Percentiles rank a stretch among this genome's conserved stretches.
Evolutionary conservation across 176 grass and related monocot species (phyloP).

Genomic region (Avena eriantha): DNA sequence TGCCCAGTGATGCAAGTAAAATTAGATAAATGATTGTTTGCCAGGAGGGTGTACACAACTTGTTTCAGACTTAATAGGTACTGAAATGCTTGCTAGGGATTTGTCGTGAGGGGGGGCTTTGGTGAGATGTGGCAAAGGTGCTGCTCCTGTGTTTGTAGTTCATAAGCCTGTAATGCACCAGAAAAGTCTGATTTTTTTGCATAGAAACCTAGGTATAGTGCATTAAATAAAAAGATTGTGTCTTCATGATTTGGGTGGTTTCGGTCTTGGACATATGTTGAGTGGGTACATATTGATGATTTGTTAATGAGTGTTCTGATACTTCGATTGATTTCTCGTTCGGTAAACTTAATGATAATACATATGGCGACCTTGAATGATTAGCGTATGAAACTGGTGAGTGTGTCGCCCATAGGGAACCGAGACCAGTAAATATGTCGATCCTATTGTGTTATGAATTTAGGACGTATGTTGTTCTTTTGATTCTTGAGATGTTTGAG

Average conservation of each 20-base stretch:
- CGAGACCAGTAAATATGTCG: not conserved
- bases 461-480: not conserved
- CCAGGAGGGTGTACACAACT: not conserved
- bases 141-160: not conserved
- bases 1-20: not conserved
- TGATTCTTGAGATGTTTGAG: not conserved
- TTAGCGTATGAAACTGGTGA: constrained; percentile 12
- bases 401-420: not conserved
- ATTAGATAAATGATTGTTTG: constrained; percentile 14
- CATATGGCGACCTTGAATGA: not conserved
- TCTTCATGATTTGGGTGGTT: not conserved
- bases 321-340: not conserved
- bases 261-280: not conserved
- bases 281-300: not conserved
- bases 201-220: not conserved
- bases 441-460: not conserved
- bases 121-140: not conserved
- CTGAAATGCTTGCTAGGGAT: not conserved
- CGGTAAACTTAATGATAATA: not conserved
- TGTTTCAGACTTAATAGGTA: not conserved
- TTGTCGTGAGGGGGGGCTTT: not conserved
- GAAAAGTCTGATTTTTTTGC: not conserved
- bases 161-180: not conserved
- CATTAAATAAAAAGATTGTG: constrained; percentile 10
- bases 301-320: not conserved